phyloP scores from a whole-genome alignment of 2,329 filamentous ascomycete genomes.

The Drechslera avenae region DNA sequence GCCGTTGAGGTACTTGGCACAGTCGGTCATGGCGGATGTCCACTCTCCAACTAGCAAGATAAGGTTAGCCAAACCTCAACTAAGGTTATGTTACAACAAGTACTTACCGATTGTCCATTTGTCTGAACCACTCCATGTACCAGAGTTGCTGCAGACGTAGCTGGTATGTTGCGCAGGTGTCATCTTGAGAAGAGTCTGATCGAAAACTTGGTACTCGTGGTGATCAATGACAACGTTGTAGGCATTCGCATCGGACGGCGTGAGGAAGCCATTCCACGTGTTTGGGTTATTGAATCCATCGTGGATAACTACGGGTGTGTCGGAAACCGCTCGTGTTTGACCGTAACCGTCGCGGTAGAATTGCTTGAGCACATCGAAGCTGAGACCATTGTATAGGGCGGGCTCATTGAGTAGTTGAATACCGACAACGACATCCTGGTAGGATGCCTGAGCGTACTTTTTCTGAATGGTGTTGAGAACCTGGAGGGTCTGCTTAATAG shows the following conservation, averaged over 20 bases:
- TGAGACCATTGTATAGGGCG: slow-evolving; percentile 51
- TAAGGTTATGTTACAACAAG: neutral
- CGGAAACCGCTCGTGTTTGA: slow-evolving; percentile 51
- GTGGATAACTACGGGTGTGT: slow-evolving; percentile 61
- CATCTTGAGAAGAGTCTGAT: slow-evolving; percentile 56
- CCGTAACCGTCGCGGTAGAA: slow-evolving; percentile 63
- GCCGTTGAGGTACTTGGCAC: slow-evolving; percentile 59
- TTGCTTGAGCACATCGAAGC: slow-evolving; percentile 54
- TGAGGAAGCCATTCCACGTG: slow-evolving; percentile 67
- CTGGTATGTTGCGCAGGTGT: slow-evolving; percentile 60
- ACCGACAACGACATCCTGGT: slow-evolving; percentile 64
- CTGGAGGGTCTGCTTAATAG: slow-evolving; percentile 57
- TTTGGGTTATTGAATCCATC: slow-evolving; percentile 61
- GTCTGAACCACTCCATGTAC: slow-evolving; percentile 58
- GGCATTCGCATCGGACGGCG: slow-evolving; percentile 55
- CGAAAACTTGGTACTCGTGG: slow-evolving; percentile 72
- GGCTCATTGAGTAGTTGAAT: slow-evolving; percentile 66
- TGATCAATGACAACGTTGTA: slow-evolving; percentile 67
- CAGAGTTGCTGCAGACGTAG: slow-evolving; percentile 61
- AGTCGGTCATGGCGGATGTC: slow-evolving; percentile 70
- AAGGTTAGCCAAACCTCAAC: neutral
- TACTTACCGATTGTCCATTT: slow-evolving; percentile 59
- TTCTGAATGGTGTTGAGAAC: slow-evolving; percentile 63
- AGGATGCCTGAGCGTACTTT: slow-evolving; percentile 60
- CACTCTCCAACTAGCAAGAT: slow-evolving; percentile 67